phyloP scores from a whole-genome alignment of 179 eudicot species.

The Spinacia oleracea region DNA sequence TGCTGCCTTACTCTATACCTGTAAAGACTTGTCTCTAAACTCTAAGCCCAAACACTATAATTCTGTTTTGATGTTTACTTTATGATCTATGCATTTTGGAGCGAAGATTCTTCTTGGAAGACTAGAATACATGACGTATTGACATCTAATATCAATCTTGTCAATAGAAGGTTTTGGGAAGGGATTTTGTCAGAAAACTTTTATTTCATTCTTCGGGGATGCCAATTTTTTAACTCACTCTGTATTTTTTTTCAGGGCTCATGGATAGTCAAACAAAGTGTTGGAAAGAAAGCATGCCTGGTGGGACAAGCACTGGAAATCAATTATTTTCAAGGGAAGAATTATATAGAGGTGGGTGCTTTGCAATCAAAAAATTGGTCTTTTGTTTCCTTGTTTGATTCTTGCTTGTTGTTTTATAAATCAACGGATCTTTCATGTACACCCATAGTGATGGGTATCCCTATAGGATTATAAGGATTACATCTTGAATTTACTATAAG shows the following conservation, averaged over 20 bases:
- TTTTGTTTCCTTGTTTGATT: background rate
- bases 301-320: constrained; percentile 63
- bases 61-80: background rate
- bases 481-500: too few relatives aligned
- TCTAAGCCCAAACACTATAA: background rate
- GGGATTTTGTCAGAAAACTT: background rate
- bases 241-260: constrained; percentile 50
- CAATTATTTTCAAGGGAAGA: constrained; percentile 56
- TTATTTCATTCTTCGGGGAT: background rate
- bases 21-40: background rate
- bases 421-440: background rate
- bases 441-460: background rate
- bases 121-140: background rate
- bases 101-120: background rate
- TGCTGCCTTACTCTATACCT: background rate
- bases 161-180: background rate
- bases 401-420: background rate
- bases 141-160: background rate
- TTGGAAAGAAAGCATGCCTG: constrained; percentile 66
- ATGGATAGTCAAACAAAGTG: constrained; percentile 78
- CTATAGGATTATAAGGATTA: too few relatives aligned
- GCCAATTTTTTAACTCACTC: background rate
- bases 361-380: background rate
- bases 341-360: constrained; percentile 60
- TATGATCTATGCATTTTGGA: background rate